Evolutionary conservation across 2,329 filamentous ascomycete genomes (phyloP).

Genomic region (Herpotrichia juniperi): DNA sequence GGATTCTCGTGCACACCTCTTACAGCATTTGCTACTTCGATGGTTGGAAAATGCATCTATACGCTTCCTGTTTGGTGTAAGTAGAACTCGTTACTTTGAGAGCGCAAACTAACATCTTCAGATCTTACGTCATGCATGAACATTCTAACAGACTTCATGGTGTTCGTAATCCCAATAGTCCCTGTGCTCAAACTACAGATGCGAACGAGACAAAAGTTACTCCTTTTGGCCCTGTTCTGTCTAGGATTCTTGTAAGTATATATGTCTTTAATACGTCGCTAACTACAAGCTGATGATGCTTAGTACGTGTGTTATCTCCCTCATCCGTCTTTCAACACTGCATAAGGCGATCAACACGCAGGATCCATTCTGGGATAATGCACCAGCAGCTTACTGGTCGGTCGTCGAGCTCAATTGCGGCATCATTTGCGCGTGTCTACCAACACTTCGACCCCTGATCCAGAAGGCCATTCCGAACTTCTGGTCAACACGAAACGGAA

Average conservation of each 20-base stretch:
- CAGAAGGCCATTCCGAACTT: constrained; percentile 14
- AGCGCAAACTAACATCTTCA: background rate
- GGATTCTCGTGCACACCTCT: constrained; percentile 18
- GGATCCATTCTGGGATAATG: constrained; percentile 18
- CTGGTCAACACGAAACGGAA: constrained; percentile 7
- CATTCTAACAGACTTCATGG: constrained; percentile 21
- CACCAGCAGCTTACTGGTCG: constrained; percentile 12
- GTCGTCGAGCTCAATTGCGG: constrained; percentile 22
- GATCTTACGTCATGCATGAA: constrained; percentile 19
- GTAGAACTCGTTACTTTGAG: background rate
- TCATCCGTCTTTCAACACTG: constrained; percentile 19
- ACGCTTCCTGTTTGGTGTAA: constrained; percentile 12
- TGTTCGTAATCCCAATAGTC: constrained; percentile 17
- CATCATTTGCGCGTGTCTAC: constrained; percentile 25
- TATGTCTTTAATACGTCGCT: background rate
- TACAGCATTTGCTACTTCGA: constrained; percentile 10
- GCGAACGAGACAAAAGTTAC: constrained; percentile 11
- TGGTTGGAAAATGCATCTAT: constrained; percentile 16
- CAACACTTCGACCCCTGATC: constrained; percentile 21
- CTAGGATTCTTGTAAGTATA: constrained; percentile 21
- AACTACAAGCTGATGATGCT: background rate
- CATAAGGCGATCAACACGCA: constrained; percentile 6
- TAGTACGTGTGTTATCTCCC: constrained; percentile 21
- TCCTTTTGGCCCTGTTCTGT: constrained; percentile 19
- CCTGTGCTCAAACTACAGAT: constrained; percentile 21